phyloP scores from a whole-genome alignment of 768 basidiomycete species.

The Suillus lakei region DNA sequence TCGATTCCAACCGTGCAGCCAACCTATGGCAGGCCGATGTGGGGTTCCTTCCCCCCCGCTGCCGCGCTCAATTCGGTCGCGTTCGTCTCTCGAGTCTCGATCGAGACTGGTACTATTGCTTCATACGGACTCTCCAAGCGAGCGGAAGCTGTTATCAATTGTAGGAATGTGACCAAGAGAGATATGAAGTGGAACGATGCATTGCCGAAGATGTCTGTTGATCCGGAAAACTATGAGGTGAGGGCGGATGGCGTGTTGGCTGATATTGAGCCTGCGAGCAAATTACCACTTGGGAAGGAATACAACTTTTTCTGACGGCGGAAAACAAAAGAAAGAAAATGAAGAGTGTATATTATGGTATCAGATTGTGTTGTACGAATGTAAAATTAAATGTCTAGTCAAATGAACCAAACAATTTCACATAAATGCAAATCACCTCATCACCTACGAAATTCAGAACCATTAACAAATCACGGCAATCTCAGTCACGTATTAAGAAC shows the following conservation, averaged over 20 bases:
- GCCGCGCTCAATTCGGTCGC: slow-evolving; percentile 85
- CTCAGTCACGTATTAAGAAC: background rate
- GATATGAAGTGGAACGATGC: slow-evolving; percentile 94
- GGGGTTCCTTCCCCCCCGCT: slow-evolving; percentile 78
- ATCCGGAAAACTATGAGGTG: slow-evolving; percentile 93
- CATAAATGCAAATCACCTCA: slow-evolving; percentile 4
- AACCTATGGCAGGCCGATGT: slow-evolving; percentile 87
- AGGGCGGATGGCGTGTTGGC: slow-evolving; percentile 74
- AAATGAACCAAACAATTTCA: background rate
- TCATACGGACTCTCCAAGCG: slow-evolving; percentile 75
- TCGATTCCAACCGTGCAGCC: slow-evolving; percentile 98
- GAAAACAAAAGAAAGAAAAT: slow-evolving; percentile 9
- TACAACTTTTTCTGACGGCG: slow-evolving; percentile 79
- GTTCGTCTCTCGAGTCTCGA: slow-evolving; percentile 82
- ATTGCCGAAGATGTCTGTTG: slow-evolving; percentile 84
- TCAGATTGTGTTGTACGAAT: slow-evolving; percentile 12
- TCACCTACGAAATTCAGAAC: background rate
- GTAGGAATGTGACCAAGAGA: slow-evolving; percentile 77
- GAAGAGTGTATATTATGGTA: background rate
- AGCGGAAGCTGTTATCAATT: slow-evolving; percentile 74
- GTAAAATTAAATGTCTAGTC: background rate
- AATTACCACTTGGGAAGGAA: slow-evolving; percentile 65
- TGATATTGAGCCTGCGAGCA: slow-evolving; percentile 76
- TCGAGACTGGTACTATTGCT: slow-evolving; percentile 60
- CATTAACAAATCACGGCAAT: background rate